These are phyloP conservation scores for Quercus engelmannii DNA, from an alignment of 306 rosid species.

Conservation along the genomic window DNA sequence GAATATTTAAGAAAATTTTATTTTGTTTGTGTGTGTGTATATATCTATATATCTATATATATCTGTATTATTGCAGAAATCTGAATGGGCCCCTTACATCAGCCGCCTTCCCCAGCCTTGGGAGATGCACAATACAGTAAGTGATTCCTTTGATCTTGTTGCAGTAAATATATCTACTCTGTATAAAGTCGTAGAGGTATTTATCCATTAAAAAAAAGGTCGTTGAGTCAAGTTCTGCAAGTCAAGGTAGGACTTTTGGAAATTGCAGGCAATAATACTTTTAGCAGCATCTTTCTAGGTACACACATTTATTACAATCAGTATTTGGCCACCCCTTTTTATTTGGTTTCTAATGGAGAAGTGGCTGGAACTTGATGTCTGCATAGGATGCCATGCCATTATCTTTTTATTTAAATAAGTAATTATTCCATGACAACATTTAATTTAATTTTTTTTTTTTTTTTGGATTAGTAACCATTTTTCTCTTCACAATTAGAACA, in stretches of 20 bases:
- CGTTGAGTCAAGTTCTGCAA: no score
- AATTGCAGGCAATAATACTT: not conserved
- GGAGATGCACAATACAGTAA: slow-evolving; percentile 63
- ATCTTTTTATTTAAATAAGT: not conserved
- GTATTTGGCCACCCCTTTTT: not conserved
- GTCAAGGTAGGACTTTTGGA: no score
- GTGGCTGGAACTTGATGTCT: not conserved
- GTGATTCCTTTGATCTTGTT: slow-evolving; percentile 15
- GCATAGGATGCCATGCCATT: not conserved
- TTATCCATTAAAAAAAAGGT: not conserved
- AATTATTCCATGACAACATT: not conserved
- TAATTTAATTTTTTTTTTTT: no score
- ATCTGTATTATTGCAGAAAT: slow-evolving; percentile 36
- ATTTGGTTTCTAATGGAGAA: not conserved
- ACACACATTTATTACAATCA: not conserved
- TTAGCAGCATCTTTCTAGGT: not conserved
- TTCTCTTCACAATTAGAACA: not conserved
- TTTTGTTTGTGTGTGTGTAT: not conserved
- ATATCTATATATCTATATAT: not conserved
- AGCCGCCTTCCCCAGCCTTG: slow-evolving; percentile 47
- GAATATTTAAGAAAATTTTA: not conserved
- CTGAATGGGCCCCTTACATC: slow-evolving; percentile 71
- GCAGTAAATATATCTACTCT: not conserved
- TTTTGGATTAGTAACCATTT: not conserved
- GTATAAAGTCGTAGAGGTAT: not conserved